Base-by-base conservation (phyloP, 495 filamentous ascomycete species). In the Penicillium argentinense region DNA sequence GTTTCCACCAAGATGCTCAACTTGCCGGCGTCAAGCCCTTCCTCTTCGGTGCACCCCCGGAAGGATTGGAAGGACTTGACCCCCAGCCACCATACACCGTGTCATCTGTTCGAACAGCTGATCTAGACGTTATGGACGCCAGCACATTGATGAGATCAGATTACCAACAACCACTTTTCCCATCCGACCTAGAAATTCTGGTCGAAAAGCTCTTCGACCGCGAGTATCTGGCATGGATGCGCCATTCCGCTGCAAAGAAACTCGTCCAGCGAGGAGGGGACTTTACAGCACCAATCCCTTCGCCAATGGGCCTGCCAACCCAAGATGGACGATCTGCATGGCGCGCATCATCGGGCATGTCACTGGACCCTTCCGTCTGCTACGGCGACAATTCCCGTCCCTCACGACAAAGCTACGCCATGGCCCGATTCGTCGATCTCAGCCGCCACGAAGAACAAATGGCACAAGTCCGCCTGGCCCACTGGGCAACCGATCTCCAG, bases 121-220 rank as follows among this genome's bases (percentile, higher is more conserved):
- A 99, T 63, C 71, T 84, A 39, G 91, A 96, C 17, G 85, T 77
- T 34, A 96, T 99, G 89, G 93, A 99, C 59, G 93, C 93, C 21
- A 95, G 88, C 57, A 79, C 93, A 0, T 75, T 99, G 11, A 99
- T 99, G 93, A 89, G 82, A 36, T 84, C 95, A 3, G 87, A 92
- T 54, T 99, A 99, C 63, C 74, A 96, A 13, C 86, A 89, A 45
- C 95, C 95, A 3, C 75, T 97, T 2, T 67, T 89, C 9, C 62
- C 78, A 21, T 91, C 90, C 16, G 95, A 99, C 50, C 79, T 99
- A 6, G 52, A 60, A 9, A 60, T 67, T 11, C 73, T 99, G 9
- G 84, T 97, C 27, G 66, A 78, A 23, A 79, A 82, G 25, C 67
- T 97, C 8, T 92, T 98, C 56, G 82, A 89, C 29, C 77, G 77